Percentiles rank a stretch among this genome's conserved stretches.
These are phyloP conservation scores for Incumbomyces lentus DNA, from an alignment of 2,329 filamentous ascomycete species.

Conservation along the genomic window DNA sequence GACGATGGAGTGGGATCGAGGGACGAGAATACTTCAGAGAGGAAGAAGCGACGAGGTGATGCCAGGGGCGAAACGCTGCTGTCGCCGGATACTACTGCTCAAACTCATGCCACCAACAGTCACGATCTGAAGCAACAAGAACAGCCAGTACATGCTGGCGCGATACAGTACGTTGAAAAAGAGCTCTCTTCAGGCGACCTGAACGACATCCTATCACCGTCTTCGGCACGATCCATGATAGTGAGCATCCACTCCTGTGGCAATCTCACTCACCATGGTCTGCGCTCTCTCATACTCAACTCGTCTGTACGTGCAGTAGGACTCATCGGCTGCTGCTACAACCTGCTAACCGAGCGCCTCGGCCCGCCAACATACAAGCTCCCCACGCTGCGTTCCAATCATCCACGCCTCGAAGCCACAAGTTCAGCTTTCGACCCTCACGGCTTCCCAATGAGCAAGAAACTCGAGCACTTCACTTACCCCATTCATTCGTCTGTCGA, in stretches of 20 bases:
- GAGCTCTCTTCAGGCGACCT: slow-evolving; percentile 35
- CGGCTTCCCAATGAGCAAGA: slow-evolving; percentile 84
- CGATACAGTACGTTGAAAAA: slow-evolving; percentile 35
- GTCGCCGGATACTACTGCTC: background rate
- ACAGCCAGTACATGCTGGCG: slow-evolving; percentile 19
- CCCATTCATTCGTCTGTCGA: too few species aligned
- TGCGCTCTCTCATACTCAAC: slow-evolving; percentile 76
- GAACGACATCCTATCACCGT: slow-evolving; percentile 26
- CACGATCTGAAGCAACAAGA: background rate
- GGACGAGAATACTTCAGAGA: too few species aligned
- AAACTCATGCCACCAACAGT: background rate
- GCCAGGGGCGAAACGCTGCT: background rate
- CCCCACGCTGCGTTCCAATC: slow-evolving; percentile 63
- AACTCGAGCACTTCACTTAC: slow-evolving; percentile 49
- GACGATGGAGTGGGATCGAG: background rate
- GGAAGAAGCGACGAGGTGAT: background rate
- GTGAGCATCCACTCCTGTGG: slow-evolving; percentile 96
- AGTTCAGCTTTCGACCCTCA: slow-evolving; percentile 70
- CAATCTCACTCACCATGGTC: slow-evolving; percentile 89
- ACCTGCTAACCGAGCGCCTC: slow-evolving; percentile 81
- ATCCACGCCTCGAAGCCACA: slow-evolving; percentile 57
- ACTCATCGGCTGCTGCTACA: slow-evolving; percentile 97
- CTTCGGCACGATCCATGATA: slow-evolving; percentile 48
- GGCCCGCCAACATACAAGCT: slow-evolving; percentile 80
- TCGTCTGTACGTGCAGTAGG: slow-evolving; percentile 78